A percentile compares a stretch with the other conserved stretches of the same genome.
Evolutionary conservation across 2,329 filamentous ascomycete genomes (phyloP).

Genomic region (Tympanopsis confertula): DNA sequence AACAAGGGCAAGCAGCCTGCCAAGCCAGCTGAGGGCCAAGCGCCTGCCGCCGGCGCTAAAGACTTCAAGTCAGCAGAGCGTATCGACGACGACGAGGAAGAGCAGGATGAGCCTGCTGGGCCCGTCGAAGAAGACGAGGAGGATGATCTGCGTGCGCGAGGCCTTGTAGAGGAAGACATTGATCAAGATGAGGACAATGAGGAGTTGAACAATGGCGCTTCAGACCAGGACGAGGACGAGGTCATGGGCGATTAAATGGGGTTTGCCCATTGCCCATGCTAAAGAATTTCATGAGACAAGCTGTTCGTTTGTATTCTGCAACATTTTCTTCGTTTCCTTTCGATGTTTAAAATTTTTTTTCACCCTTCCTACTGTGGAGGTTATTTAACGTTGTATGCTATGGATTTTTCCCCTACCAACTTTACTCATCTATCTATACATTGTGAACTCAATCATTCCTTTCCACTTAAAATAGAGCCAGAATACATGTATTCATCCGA

Average conservation of each 20-base stretch:
- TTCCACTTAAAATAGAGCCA: no score
- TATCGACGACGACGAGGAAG: constrained; percentile 24
- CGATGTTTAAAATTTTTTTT: no score
- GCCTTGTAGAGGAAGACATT: constrained; percentile 1
- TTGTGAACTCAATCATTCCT: no score
- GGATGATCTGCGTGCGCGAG: constrained; percentile 2
- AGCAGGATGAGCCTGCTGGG: constrained; percentile 5
- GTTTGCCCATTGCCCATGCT: no score
- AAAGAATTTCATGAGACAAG: no score
- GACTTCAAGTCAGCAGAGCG: constrained; percentile 16
- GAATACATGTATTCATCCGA: no score
- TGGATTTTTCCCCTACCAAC: no score
- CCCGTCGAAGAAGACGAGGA: constrained; percentile 5
- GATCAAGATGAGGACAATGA: constrained; percentile 3
- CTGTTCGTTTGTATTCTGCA: no score
- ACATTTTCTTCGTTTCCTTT: no score
- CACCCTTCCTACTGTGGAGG: no score
- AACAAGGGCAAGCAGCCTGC: constrained; percentile 22
- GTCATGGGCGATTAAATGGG: constrained; percentile 7
- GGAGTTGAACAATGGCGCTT: constrained; percentile 1
- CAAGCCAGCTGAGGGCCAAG: constrained; percentile 10
- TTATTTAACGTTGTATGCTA: no score
- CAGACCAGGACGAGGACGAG: constrained; percentile 7
- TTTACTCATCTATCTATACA: no score
- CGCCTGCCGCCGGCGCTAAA: constrained; percentile 24